Conservation (phyloP, 768 basidiomycete genomes). For the Psilocybe sp. region DNA sequence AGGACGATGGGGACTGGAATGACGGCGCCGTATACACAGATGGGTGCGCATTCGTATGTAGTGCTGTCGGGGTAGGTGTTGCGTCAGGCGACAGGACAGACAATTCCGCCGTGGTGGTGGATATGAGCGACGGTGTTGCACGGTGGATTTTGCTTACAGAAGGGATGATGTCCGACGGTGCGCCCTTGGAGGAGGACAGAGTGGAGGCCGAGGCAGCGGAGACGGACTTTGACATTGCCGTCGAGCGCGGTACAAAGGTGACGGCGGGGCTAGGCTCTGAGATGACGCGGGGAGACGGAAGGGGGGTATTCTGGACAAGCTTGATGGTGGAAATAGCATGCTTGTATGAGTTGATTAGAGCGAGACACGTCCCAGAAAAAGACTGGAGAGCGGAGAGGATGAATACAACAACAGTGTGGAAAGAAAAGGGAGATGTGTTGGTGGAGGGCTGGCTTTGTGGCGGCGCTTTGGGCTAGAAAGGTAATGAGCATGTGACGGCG, state of each 20-base stretch:
- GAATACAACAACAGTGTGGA: slow-evolving; percentile 60
- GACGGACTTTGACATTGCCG: neutral
- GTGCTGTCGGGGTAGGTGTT: too few relatives aligned
- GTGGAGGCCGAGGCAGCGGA: slow-evolving; percentile 13
- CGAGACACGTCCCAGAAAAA: slow-evolving; percentile 66
- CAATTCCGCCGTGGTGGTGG: too few relatives aligned
- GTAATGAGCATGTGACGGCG: neutral
- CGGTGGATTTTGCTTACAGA: neutral
- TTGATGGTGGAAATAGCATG: slow-evolving; percentile 63
- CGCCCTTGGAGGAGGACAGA: slow-evolving; percentile 12
- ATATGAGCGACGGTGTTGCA: too few relatives aligned
- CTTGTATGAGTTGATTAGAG: slow-evolving; percentile 66
- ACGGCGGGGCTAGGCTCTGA: slow-evolving; percentile 7
- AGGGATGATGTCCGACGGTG: slow-evolving; percentile 8
- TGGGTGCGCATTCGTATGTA: too few relatives aligned
- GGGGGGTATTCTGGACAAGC: slow-evolving; percentile 52
- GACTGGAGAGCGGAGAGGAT: slow-evolving; percentile 74
- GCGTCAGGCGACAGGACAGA: too few relatives aligned
- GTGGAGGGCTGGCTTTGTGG: slow-evolving; percentile 19
- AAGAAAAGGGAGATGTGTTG: slow-evolving; percentile 22
- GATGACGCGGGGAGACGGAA: slow-evolving; percentile 10
- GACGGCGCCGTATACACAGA: too few relatives aligned
- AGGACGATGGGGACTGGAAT: too few relatives aligned
- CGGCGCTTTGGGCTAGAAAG: slow-evolving; percentile 21
- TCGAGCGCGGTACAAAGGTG: slow-evolving; percentile 15